Evolutionary conservation across 495 filamentous ascomycete species (phyloP), one percentile per base, ranked within the genome.

Genomic region (Immersiella caudata): DNA sequence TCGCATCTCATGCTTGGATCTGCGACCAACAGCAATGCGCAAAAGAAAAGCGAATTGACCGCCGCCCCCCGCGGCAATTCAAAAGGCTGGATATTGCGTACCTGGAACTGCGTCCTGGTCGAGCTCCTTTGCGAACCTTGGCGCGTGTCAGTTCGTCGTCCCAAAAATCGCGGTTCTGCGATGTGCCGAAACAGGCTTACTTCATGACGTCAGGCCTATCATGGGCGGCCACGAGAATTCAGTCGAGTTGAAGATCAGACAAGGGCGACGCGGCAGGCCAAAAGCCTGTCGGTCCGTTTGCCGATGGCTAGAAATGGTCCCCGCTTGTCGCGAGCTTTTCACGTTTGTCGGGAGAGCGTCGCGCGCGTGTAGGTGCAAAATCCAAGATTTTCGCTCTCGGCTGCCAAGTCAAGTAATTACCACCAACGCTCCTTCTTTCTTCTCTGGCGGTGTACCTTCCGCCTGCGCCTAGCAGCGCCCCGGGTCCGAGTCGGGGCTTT

Each of bases 51-150:
- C 25, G 12, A 67, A 25, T 46, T 46, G 40, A 46, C 11, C 40
- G 16, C 11, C 40, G 16, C 16, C 11, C 6, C 40, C 14, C 16
- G 40, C 40, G 18, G 46, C 21, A 68, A 26, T 62, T 36, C 56
- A 57, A 65, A 65, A 64, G 24, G 25, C 27, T 46, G 40, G 59
- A 16, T 24, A 49, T 3, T 27, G 62, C 79, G 70, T 73, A 85
- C 84, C 84, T 80, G 93, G 92, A 68, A 96, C 92, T 26, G 91
- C 86, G 66, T 95, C 90, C 75, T 89, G 87, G 60, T 97, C 93
- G 64, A 97, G 83, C 81, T 96, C 92, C 79, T 86, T 86, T 49
- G 83, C 84, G 71, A 86, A 86, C 70, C 85, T 86, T 70, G 62
- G 52, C 78, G 76, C 76, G 72, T 67, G 68, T 75, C 65, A 72